Conservation (phyloP, 2,329 filamentous ascomycete genomes). For the Xylaria arbuscula region DNA sequence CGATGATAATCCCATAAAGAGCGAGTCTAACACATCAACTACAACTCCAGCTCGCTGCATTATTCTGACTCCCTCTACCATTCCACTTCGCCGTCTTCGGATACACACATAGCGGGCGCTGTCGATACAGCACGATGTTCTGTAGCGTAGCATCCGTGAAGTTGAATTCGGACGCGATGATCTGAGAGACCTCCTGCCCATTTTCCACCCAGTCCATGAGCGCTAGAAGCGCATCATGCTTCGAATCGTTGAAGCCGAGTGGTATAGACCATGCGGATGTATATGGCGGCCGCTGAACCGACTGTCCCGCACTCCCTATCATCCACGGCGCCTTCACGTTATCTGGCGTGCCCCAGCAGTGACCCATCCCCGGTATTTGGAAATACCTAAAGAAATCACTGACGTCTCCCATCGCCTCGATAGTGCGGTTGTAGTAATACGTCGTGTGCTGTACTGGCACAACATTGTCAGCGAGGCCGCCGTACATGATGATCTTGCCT, state of each 20-base stretch:
- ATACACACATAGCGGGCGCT: constrained; percentile 56
- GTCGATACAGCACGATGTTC: constrained; percentile 52
- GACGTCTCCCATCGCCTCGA: constrained; percentile 49
- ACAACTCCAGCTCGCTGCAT: constrained; percentile 52
- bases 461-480: constrained; percentile 47
- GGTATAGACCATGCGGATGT: constrained; percentile 46
- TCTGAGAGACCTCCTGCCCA: constrained; percentile 39
- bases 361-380: constrained; percentile 58
- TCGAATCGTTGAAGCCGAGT: constrained; percentile 42
- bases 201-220: constrained; percentile 50
- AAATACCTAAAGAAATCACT: constrained; percentile 61
- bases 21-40: constrained; percentile 16
- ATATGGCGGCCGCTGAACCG: constrained; percentile 47
- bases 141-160: constrained; percentile 42
- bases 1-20: not conserved
- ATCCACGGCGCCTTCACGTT: constrained; percentile 50
- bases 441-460: constrained; percentile 47
- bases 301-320: constrained; percentile 47
- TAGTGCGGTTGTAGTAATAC: constrained; percentile 46
- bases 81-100: constrained; percentile 50
- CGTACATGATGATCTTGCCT: constrained; percentile 51
- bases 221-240: constrained; percentile 47
- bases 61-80: constrained; percentile 48
- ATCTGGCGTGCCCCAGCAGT: constrained; percentile 51
- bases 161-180: constrained; percentile 49